These are phyloP conservation scores for Nigrograna mackinnonii DNA, from an alignment of 2,329 filamentous ascomycete genomes.

Conservation along the genomic window DNA sequence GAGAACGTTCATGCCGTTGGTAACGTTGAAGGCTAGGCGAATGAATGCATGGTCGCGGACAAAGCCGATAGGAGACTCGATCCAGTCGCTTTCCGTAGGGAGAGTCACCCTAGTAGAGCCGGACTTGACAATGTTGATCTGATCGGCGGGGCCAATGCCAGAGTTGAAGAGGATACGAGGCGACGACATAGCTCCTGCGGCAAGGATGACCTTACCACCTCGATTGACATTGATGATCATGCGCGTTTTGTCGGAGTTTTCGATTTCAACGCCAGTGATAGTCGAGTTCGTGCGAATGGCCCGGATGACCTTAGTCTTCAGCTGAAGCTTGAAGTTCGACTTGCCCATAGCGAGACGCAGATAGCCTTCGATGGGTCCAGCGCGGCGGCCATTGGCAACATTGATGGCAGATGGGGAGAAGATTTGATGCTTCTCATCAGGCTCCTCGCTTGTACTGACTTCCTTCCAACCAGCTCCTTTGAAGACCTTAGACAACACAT, in stretches of 20 bases:
- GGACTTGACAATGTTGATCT: conserved; percentile 49
- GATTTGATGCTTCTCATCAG: conserved; percentile 62
- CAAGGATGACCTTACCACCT: conserved; percentile 66
- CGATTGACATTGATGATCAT: conserved; percentile 59
- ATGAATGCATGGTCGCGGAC: conserved; percentile 45
- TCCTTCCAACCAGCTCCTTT: conserved; percentile 63
- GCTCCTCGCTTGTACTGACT: conserved; percentile 63
- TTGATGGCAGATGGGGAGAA: conserved; percentile 69
- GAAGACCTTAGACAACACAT: conserved; percentile 65
- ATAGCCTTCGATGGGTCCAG: conserved; percentile 72
- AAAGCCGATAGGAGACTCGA: conserved; percentile 53
- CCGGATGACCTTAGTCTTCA: conserved; percentile 66
- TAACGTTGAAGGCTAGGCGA: conserved; percentile 36
- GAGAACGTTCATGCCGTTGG: conserved; percentile 17
- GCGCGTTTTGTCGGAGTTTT: conserved; percentile 43
- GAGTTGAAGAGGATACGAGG: conserved; percentile 69
- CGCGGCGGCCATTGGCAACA: conserved; percentile 66
- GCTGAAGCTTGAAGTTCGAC: conserved; percentile 68
- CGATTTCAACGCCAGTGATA: conserved; percentile 67
- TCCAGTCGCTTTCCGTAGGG: conserved; percentile 49
- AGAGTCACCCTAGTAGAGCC: conserved; percentile 45
- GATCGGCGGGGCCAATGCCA: conserved; percentile 65
- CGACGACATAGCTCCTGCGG: conserved; percentile 69
- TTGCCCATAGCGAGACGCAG: conserved; percentile 63
- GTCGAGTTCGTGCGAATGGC: conserved; percentile 64